These are phyloP conservation scores for Parietaria judaica DNA, from an alignment of 306 rosid species.

Conservation along the genomic window DNA sequence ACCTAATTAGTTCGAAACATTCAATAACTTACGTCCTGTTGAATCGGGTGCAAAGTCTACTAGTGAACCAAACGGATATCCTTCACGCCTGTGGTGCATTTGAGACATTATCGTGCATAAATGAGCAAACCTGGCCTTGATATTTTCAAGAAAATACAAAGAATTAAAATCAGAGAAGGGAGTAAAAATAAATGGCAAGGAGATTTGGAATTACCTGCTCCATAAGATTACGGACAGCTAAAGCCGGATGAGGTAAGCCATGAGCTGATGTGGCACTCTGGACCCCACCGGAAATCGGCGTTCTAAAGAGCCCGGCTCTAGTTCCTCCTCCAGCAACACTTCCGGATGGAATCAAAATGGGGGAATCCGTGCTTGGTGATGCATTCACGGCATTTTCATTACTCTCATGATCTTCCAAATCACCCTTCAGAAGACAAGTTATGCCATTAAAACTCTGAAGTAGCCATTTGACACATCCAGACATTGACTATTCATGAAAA, in stretches of 20 bases:
- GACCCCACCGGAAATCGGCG: slow-evolving; percentile 98
- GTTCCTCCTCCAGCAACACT: slow-evolving; percentile 64
- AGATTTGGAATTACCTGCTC: slow-evolving; percentile 58
- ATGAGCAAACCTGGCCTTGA: slow-evolving; percentile 99
- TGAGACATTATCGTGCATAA: slow-evolving; percentile 98
- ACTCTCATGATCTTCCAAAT: slow-evolving; percentile 30
- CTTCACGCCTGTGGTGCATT: slow-evolving; percentile 97
- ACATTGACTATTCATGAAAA: slow-evolving; percentile 14
- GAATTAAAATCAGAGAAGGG: not conserved
- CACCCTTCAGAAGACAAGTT: slow-evolving; percentile 45
- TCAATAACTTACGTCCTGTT: slow-evolving; percentile 74
- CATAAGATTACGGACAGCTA: slow-evolving; percentile 96
- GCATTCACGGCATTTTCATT: slow-evolving; percentile 28
- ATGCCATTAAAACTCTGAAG: slow-evolving; percentile 23
- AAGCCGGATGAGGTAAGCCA: slow-evolving; percentile 89
- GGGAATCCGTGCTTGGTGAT: slow-evolving; percentile 17
- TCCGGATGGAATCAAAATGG: slow-evolving; percentile 27
- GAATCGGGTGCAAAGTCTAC: slow-evolving; percentile 97
- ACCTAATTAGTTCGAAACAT: not conserved
- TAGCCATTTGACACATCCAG: slow-evolving; percentile 18
- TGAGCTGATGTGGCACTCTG: slow-evolving; percentile 99
- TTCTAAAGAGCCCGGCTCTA: slow-evolving; percentile 91
- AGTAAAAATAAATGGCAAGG: not conserved
- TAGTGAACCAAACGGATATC: slow-evolving; percentile 97
- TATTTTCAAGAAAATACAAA: slow-evolving; percentile 20